phyloP scores from a whole-genome alignment of 1,139 yeast species.

The Candida sanyaensis region DNA sequence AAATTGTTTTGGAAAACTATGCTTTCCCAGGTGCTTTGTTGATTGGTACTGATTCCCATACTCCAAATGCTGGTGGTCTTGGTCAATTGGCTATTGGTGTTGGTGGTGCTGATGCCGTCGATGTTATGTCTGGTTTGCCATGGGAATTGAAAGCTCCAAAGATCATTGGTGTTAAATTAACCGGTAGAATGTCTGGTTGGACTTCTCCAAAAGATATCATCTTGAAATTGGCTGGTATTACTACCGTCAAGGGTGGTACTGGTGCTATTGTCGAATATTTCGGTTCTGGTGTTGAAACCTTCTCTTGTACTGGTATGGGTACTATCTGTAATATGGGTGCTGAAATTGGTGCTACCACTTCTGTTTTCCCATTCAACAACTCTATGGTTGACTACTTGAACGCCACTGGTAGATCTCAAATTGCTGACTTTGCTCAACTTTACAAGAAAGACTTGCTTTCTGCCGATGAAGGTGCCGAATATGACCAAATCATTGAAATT shows the following conservation, averaged over 20 bases:
- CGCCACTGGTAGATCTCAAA: slow-evolving; percentile 79
- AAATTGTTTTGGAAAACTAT: slow-evolving; percentile 92
- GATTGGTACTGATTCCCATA: slow-evolving; percentile 97
- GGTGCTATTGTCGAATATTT: slow-evolving; percentile 94
- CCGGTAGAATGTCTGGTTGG: slow-evolving; percentile 90
- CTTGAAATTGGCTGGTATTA: slow-evolving; percentile 81
- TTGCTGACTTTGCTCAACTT: slow-evolving; percentile 78
- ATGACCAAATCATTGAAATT: slow-evolving; percentile 82
- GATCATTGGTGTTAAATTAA: slow-evolving; percentile 85
- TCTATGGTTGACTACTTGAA: slow-evolving; percentile 82
- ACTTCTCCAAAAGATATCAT: slow-evolving; percentile 95
- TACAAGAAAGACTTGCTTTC: slow-evolving; percentile 55
- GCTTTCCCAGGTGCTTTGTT: slow-evolving; percentile 94
- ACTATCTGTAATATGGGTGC: slow-evolving; percentile 99
- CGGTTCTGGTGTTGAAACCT: slow-evolving; percentile 85
- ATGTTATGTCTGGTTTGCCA: slow-evolving; percentile 94
- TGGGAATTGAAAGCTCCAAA: slow-evolving; percentile 99
- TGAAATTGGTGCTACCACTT: slow-evolving; percentile 97
- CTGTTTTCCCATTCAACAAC: slow-evolving; percentile 92
- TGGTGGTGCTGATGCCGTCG: slow-evolving; percentile 99
- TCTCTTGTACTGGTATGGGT: slow-evolving; percentile 98
- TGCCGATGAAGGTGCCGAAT: slow-evolving; percentile 83
- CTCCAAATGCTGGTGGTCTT: slow-evolving; percentile 97
- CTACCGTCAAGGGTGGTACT: slow-evolving; percentile 97
- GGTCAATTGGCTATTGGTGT: slow-evolving; percentile 98